Evolutionary conservation across 352 stramenopile species (phyloP).

Genomic region (Phytophthora hibernalis): DNA sequence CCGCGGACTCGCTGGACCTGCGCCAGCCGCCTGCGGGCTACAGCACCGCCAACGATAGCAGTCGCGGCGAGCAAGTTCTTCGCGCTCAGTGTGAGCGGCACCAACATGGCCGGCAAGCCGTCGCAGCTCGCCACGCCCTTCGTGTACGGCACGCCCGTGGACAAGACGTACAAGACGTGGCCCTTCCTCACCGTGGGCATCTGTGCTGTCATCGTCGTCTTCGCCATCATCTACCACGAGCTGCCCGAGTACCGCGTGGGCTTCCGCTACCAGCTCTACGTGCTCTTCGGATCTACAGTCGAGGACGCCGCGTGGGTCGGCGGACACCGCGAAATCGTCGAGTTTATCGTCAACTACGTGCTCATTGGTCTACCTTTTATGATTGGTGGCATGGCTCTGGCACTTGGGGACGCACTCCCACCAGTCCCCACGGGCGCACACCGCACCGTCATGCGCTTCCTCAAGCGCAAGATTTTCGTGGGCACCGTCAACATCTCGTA

Average conservation of each 20-base stretch:
- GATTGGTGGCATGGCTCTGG: slow-evolving; percentile 71
- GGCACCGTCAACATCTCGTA: slow-evolving; percentile 80
- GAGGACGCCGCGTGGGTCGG: slow-evolving; percentile 67
- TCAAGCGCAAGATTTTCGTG: slow-evolving; percentile 85
- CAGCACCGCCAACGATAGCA: slow-evolving; percentile 39
- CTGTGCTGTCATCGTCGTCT: slow-evolving; percentile 59
- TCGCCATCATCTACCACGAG: slow-evolving; percentile 77
- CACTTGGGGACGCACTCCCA: slow-evolving; percentile 69
- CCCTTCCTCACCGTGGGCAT: slow-evolving; percentile 66
- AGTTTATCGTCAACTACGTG: slow-evolving; percentile 78
- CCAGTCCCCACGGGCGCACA: slow-evolving; percentile 75
- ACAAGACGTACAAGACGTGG: slow-evolving; percentile 88
- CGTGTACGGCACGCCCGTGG: slow-evolving; percentile 78
- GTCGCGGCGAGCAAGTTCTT: slow-evolving; percentile 75
- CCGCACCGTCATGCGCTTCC: slow-evolving; percentile 77
- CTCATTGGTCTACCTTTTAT: slow-evolving; percentile 79
- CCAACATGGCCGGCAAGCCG: slow-evolving; percentile 49
- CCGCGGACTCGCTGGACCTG: slow-evolving; percentile 41
- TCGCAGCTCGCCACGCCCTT: slow-evolving; percentile 68
- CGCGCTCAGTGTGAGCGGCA: slow-evolving; percentile 66
- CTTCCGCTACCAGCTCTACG: slow-evolving; percentile 71
- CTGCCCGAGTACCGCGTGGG: slow-evolving; percentile 74
- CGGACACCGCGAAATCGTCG: slow-evolving; percentile 75
- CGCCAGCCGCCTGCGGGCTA: slow-evolving; percentile 32
- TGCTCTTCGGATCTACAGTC: slow-evolving; percentile 62